phyloP scores from a whole-genome alignment of 2,329 filamentous ascomycete species.

The Aspergillus latus region DNA sequence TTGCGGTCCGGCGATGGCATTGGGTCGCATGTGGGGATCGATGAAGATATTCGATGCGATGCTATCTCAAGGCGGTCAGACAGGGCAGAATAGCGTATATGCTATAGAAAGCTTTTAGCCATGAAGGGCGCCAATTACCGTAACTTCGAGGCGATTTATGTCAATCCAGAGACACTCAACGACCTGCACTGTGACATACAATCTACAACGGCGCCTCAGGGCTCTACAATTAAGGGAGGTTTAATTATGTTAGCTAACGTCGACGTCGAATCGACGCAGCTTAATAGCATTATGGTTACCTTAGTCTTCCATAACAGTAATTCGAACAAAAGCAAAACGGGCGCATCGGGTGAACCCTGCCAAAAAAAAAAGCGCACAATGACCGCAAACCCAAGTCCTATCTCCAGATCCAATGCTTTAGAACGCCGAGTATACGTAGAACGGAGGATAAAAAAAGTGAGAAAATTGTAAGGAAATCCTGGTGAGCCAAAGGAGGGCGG shows the following conservation, averaged over 20 bases:
- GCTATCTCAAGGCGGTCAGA: slow-evolving; percentile 10
- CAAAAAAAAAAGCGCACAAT: slow-evolving; percentile 18
- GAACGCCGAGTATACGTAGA: slow-evolving; percentile 32
- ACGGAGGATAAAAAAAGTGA: slow-evolving; percentile 16
- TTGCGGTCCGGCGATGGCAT: background rate
- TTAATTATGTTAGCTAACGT: slow-evolving; percentile 8
- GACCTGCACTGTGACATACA: too few species aligned
- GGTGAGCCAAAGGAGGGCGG: slow-evolving; percentile 17
- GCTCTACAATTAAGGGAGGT: background rate
- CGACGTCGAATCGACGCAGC: slow-evolving; percentile 13
- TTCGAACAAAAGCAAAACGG: slow-evolving; percentile 16
- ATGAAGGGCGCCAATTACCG: too few species aligned
- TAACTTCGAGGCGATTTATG: too few species aligned
- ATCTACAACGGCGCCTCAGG: background rate
- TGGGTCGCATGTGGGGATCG: slow-evolving; percentile 2
- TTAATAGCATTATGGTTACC: slow-evolving; percentile 21
- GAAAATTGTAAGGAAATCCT: slow-evolving; percentile 18
- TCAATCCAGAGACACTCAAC: too few species aligned
- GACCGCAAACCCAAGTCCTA: slow-evolving; percentile 31
- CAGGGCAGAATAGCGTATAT: slow-evolving; percentile 4
- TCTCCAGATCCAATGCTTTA: slow-evolving; percentile 36
- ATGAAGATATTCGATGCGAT: slow-evolving; percentile 12
- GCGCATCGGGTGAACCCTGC: slow-evolving; percentile 19
- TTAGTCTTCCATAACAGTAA: slow-evolving; percentile 17
- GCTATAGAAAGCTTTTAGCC: too few species aligned